Percentiles rank a stretch among this genome's conserved stretches.
Evolutionary conservation across 208 protist genomes (phyloP).

Genomic region (Vickermania ingenoplastis): DNA sequence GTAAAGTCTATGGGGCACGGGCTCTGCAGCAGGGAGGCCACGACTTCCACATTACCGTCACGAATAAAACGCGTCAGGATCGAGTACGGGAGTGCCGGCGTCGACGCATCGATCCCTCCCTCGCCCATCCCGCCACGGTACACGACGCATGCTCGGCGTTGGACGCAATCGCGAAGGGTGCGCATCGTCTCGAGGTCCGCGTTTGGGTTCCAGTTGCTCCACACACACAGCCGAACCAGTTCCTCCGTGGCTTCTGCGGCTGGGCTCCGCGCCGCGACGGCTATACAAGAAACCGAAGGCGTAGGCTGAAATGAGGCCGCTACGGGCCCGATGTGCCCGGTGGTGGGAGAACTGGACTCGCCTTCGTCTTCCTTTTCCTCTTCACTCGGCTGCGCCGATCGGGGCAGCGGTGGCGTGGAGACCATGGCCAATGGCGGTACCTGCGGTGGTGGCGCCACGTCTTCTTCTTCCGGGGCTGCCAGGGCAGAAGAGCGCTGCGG

Average conservation of each 20-base stretch:
- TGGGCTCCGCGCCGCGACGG: too few relatives aligned
- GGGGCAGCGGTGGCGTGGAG: too few relatives aligned
- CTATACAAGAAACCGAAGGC: too few relatives aligned
- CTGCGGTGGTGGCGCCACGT: too few relatives aligned
- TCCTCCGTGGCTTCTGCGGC: background rate
- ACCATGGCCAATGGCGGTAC: too few relatives aligned
- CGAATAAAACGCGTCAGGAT: background rate
- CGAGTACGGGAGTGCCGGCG: background rate
- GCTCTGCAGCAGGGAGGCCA: background rate
- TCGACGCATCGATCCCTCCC: background rate
- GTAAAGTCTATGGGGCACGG: background rate
- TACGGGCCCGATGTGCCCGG: too few relatives aligned
- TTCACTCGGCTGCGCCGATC: too few relatives aligned
- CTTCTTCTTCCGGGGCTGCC: too few relatives aligned
- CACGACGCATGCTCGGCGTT: background rate
- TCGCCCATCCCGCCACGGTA: background rate
- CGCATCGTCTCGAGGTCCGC: background rate
- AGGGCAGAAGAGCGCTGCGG: too few relatives aligned
- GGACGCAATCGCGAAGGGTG: background rate
- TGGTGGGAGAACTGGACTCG: too few relatives aligned
- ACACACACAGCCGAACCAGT: background rate
- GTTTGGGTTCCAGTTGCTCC: background rate
- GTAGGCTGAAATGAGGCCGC: too few relatives aligned
- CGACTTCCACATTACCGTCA: background rate
- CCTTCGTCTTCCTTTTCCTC: too few relatives aligned